Evolutionary conservation across 1,284 basidiomycete species (phyloP).

Genomic region (Exobasidium cylindrosporum): DNA sequence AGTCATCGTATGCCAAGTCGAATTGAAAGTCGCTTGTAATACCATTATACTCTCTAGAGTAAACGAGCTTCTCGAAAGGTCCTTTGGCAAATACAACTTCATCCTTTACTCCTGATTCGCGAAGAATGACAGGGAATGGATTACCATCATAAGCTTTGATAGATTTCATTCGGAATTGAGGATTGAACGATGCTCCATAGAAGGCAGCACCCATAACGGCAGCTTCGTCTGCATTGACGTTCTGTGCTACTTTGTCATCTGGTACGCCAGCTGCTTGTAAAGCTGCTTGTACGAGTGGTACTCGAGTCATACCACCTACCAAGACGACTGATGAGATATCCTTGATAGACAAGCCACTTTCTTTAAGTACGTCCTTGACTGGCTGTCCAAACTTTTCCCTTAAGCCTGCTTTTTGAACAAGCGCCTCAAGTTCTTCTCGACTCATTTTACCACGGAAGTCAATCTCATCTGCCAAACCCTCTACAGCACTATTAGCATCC

Average conservation of each 20-base stretch:
- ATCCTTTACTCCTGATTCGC: constrained; percentile 28
- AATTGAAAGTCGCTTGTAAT: constrained; percentile 41
- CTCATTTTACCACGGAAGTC: constrained; percentile 80
- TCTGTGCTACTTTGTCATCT: constrained; percentile 60
- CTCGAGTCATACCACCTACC: constrained; percentile 82
- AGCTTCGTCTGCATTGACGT: constrained; percentile 96
- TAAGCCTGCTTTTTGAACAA: constrained; percentile 30
- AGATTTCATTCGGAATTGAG: constrained; percentile 93
- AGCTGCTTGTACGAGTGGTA: constrained; percentile 80
- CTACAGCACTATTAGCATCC: constrained; percentile 73
- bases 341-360: constrained; percentile 67
- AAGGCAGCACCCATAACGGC: constrained; percentile 88
- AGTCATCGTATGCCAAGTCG: constrained; percentile 33
- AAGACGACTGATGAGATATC: constrained; percentile 85
- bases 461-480: constrained; percentile 82
- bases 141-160: constrained; percentile 72
- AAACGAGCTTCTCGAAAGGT: constrained; percentile 26
- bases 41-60: constrained; percentile 30
- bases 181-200: constrained; percentile 81
- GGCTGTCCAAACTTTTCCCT: constrained; percentile 33
- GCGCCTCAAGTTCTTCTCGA: constrained; percentile 71
- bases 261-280: constrained; percentile 48
- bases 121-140: constrained; percentile 42
- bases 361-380: constrained; percentile 71
- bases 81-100: constrained; percentile 40